These are phyloP conservation scores for Didymella pomorum DNA, from an alignment of 2,329 filamentous ascomycete genomes.

Conservation along the genomic window DNA sequence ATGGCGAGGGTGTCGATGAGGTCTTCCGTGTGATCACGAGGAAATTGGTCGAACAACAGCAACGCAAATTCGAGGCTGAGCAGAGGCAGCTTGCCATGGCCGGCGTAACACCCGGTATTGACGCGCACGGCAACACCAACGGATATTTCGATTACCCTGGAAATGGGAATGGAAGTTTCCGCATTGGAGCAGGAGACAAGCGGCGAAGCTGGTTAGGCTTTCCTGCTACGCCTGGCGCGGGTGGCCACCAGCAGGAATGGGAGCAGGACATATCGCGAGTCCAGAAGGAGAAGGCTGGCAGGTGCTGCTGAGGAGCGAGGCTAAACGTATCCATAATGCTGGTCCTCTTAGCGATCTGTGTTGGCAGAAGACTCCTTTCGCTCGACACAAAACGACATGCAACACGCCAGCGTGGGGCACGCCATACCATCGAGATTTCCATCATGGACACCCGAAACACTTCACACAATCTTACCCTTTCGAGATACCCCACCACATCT, in stretches of 20 bases:
- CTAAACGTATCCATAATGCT: neutral
- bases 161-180: slow-evolving; percentile 66
- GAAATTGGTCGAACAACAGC: slow-evolving; percentile 78
- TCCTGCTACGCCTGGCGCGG: slow-evolving; percentile 55
- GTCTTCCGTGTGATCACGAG: slow-evolving; percentile 91
- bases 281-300: slow-evolving; percentile 46
- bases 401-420: neutral
- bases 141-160: slow-evolving; percentile 60
- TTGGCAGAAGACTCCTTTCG: neutral
- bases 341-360: neutral
- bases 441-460: neutral
- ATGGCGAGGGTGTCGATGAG: slow-evolving; percentile 94
- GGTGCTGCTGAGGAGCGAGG: slow-evolving; percentile 40
- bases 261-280: slow-evolving; percentile 44
- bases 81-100: slow-evolving; percentile 54
- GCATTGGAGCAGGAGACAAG: slow-evolving; percentile 67
- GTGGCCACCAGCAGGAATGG: slow-evolving; percentile 43
- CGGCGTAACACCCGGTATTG: slow-evolving; percentile 55
- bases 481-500: slow-evolving; percentile 28
- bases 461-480: slow-evolving; percentile 18
- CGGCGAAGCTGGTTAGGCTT: slow-evolving; percentile 72
- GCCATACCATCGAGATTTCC: neutral
- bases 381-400: neutral
- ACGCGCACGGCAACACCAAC: slow-evolving; percentile 42
- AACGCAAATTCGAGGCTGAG: slow-evolving; percentile 63